phyloP scores from a whole-genome alignment of 2,329 filamentous ascomycete genomes.

The Verticillium isaacii region DNA sequence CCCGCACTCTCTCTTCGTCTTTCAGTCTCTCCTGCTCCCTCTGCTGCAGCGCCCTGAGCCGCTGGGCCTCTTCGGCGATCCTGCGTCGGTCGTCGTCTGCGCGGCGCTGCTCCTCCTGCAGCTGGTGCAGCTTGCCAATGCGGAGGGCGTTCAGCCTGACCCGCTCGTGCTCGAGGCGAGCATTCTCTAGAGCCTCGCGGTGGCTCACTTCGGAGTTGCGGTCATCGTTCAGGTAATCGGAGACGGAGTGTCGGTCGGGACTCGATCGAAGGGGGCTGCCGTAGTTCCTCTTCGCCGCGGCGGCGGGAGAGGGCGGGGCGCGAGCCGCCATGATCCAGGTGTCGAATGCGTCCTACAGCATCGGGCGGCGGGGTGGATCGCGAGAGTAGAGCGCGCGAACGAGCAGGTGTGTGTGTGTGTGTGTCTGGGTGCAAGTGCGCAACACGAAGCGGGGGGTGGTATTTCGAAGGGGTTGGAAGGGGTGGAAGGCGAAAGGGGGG shows the following conservation, averaged over 20 bases:
- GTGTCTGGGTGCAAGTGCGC: neutral
- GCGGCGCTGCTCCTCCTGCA: constrained; percentile 37
- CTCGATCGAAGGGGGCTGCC: constrained; percentile 32
- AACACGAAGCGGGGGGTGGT: neutral
- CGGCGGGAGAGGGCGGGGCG: constrained; percentile 29
- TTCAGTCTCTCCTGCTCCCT: constrained; percentile 40
- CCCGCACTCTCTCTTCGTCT: constrained; percentile 38
- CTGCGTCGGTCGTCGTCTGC: constrained; percentile 39
- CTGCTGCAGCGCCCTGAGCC: constrained; percentile 27
- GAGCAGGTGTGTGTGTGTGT: neutral
- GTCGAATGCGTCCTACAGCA: neutral
- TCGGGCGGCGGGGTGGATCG: neutral
- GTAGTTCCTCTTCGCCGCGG: constrained; percentile 19
- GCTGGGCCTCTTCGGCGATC: constrained; percentile 26
- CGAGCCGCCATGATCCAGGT: constrained; percentile 22
- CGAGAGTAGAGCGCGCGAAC: neutral
- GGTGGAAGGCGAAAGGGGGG: neutral
- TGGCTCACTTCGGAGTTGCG: constrained; percentile 60
- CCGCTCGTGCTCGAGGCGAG: constrained; percentile 61
- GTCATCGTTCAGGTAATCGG: constrained; percentile 57
- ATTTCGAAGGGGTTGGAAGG: neutral
- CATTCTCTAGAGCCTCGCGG: constrained; percentile 60
- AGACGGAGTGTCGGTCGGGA: constrained; percentile 43
- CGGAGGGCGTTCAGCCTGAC: constrained; percentile 49
- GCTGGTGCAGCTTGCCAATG: constrained; percentile 41